Percentiles rank a stretch among this genome's conserved stretches.
Conservation (phyloP, 306 rosid genomes). For the Malus orientalis region DNA sequence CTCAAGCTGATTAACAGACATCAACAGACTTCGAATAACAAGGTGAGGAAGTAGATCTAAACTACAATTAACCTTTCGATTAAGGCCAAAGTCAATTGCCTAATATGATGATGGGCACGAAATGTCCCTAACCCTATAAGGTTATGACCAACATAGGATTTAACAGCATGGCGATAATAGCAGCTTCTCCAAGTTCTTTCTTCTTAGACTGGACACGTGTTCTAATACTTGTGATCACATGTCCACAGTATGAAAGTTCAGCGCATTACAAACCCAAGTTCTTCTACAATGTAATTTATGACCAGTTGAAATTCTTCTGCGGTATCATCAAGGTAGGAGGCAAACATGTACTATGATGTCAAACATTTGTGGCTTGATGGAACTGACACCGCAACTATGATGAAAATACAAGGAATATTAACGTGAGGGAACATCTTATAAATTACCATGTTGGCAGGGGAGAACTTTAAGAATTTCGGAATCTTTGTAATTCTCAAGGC, state of each 20-base stretch:
- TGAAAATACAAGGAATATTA: not conserved
- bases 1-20: constrained; percentile 2
- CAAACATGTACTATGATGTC: not conserved
- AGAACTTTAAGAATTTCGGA: constrained; percentile 35
- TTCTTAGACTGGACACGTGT: not conserved
- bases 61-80: not conserved
- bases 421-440: not conserved
- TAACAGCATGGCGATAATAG: not conserved
- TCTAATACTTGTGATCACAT: not conserved
- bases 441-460: constrained; percentile 30
- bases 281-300: not conserved
- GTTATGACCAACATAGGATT: not conserved
- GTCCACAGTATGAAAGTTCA: not conserved
- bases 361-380: not conserved
- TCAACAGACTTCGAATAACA: not conserved
- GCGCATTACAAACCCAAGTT: not conserved
- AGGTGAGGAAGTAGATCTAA: not conserved
- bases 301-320: not conserved
- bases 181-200: not conserved
- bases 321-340: not conserved
- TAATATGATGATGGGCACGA: not conserved
- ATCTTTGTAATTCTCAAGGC: constrained; percentile 40
- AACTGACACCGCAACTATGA: not conserved
- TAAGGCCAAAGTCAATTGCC: not conserved
- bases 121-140: not conserved